phyloP scores from a whole-genome alignment of 202 grass and related monocot species.

The Carex sylvatica region DNA sequence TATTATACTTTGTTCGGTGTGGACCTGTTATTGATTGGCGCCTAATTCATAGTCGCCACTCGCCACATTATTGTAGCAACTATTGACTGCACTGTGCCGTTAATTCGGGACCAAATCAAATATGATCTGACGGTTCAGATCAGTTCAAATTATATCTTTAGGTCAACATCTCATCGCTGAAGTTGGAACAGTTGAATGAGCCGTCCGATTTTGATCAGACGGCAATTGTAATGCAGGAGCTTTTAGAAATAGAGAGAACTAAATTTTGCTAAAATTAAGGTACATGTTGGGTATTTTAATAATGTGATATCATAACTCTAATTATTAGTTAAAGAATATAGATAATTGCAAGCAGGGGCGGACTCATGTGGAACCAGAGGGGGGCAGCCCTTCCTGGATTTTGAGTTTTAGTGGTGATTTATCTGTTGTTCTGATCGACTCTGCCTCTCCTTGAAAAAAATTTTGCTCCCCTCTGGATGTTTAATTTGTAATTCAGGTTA shows the following conservation, averaged over 20 bases:
- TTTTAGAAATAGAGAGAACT: not conserved
- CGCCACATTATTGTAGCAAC: not conserved
- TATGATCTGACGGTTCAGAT: not conserved
- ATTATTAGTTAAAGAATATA: not conserved
- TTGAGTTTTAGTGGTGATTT: no score
- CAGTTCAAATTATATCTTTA: not conserved
- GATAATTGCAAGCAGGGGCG: no score
- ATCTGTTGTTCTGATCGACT: no score
- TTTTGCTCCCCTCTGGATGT: no score
- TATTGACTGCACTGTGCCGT: not conserved
- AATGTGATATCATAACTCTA: not conserved
- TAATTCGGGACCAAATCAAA: not conserved
- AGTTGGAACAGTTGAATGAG: not conserved
- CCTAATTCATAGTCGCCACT: not conserved
- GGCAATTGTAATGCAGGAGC: no score
- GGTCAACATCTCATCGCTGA: not conserved
- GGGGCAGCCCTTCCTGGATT: no score
- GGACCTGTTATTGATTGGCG: not conserved
- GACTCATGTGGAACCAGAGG: no score
- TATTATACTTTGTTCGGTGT: not conserved
- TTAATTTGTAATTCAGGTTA: no score
- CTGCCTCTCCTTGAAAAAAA: no score
- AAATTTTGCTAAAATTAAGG: not conserved
- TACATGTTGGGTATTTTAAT: not conserved
- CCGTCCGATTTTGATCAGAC: not conserved